phyloP scores from a whole-genome alignment of 208 protist species.

The Leptomonas pyrrhocoris region DNA sequence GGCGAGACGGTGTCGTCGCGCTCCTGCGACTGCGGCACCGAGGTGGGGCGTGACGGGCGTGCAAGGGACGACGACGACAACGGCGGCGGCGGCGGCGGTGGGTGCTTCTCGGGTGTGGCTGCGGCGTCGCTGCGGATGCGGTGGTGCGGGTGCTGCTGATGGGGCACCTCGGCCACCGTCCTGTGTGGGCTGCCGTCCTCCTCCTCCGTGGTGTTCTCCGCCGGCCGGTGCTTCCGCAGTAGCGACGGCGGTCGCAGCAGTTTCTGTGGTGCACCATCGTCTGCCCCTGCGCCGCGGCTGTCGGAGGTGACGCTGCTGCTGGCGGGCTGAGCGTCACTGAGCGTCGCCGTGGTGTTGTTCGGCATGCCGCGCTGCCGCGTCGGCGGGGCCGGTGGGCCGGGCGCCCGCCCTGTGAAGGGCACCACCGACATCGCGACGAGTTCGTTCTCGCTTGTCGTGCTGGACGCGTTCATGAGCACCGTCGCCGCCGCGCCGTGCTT shows the following conservation, averaged over 20 bases:
- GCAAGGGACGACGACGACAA: too few relatives aligned
- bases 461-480: not conserved
- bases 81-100: too few relatives aligned
- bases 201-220: not conserved
- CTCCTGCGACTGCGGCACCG: too few relatives aligned
- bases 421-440: slow-evolving; percentile 11
- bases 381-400: slow-evolving; percentile 6
- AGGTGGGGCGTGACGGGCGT: too few relatives aligned
- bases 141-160: too few relatives aligned
- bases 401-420: too few relatives aligned
- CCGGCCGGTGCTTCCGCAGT: not conserved
- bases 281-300: not conserved
- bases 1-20: not conserved
- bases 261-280: not conserved
- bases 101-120: not conserved
- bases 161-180: not conserved
- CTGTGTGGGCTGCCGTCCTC: not conserved
- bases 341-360: not conserved
- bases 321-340: slow-evolving; percentile 2
- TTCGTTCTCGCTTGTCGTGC: slow-evolving; percentile 1
- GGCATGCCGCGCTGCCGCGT: slow-evolving; percentile 2
- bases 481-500: slow-evolving; percentile 5
- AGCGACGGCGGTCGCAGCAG: not conserved
- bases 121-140: too few relatives aligned
- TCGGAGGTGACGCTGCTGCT: slow-evolving; percentile 11